A percentile compares a stretch with the other conserved stretches of the same genome.
These are phyloP conservation scores for Lycium barbarum DNA, from an alignment of 257 asterid genomes.

Conservation along the genomic window DNA sequence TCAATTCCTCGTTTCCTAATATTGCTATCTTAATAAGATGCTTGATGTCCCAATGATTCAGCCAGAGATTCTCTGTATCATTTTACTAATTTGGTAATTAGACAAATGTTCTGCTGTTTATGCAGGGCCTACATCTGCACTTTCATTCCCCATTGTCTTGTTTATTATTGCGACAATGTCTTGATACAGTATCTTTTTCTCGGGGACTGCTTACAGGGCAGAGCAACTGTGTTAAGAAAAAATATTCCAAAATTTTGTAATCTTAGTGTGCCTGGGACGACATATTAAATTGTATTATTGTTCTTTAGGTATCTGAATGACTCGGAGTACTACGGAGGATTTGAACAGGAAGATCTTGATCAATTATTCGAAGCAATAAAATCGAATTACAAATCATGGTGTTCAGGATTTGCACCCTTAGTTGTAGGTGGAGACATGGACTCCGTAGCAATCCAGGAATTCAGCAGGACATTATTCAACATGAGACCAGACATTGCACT, in stretches of 20 bases:
- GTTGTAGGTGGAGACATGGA: conserved; percentile 31
- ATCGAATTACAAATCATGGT: conserved; percentile 30
- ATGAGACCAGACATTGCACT: conserved; percentile 27
- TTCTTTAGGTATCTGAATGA: not conserved
- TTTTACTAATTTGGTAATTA: not conserved
- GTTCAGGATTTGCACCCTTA: conserved; percentile 32
- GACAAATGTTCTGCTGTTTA: not conserved
- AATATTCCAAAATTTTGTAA: not conserved
- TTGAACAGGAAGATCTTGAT: conserved; percentile 26
- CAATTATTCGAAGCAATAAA: conserved; percentile 19
- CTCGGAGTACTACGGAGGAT: conserved; percentile 24
- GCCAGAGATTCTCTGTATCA: not conserved
- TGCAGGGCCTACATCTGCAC: not conserved
- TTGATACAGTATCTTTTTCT: not conserved
- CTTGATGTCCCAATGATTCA: not conserved
- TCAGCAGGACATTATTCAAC: conserved; percentile 26
- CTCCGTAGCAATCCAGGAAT: conserved; percentile 18
- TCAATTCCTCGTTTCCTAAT: not conserved
- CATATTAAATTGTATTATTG: not conserved
- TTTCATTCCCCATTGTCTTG: not conserved
- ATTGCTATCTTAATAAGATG: not conserved
- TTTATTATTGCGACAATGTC: not conserved
- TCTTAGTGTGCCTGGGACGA: not conserved
- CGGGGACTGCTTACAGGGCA: not conserved
- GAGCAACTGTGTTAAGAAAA: not conserved